Evolutionary conservation across 2,329 filamentous ascomycete species (phyloP), one percentile per base, ranked within the genome.

Genomic region (Pezizomycotina sp.): DNA sequence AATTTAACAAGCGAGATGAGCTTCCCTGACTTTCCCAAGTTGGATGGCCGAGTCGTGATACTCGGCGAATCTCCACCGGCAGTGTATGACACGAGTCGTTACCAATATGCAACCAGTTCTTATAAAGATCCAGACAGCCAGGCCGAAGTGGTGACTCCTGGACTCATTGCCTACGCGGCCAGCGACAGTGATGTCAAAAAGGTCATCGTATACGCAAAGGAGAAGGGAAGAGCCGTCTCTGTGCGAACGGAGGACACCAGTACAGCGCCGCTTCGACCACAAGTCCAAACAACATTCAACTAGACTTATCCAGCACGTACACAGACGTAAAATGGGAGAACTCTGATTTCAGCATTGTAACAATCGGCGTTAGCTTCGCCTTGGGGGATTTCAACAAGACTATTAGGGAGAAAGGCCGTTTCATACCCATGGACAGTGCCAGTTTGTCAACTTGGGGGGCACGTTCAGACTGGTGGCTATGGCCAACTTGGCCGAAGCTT

Each of bases 391-490:
- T 38, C 8, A 28, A 34, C n/a, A 31, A 24, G 4, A 33, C 24
- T 10, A 25, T 38, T 16, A 14, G 19, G 4, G 13, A 33, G 12
- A 28, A 38, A 9, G 24, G 24, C 7, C 9, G 32, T 5, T 38
- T 38, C 12, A 27, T 38, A 14, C 16, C 36, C 36, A 38, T 8
- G 36, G 36, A 10, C 18, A 33, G 12, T 38, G 36, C 14, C 25
- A 20, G 2, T 28, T 29, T 19, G 36, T 34, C 4, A 21, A 15
- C 46, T 64, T 0, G 62, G 63, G 5, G 63, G 63, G 0, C 62
- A 65, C 36, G 61, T 54, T 1, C 61, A 65, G 40, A 63, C 61
- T 1, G 62, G 62, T 16, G 63, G 63, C 3, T 65, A 62, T 30
- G 62, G 62, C 1, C 60, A 63, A 38, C 52, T 65, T 0, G 60